Conservation (phyloP, 257 asterid genomes). For the Solanum arcanum region DNA sequence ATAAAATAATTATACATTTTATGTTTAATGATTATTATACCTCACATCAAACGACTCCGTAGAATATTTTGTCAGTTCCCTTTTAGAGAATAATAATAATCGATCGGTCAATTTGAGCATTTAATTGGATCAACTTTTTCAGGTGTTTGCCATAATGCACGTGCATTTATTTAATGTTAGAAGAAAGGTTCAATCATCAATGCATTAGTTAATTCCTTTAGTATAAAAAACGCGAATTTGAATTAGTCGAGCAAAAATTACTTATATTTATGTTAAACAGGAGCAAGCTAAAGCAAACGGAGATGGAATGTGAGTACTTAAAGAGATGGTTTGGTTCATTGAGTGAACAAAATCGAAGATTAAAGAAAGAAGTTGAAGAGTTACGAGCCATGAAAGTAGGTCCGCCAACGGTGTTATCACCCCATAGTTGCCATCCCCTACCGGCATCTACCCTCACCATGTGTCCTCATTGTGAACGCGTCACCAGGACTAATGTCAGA, state of each 20-base stretch:
- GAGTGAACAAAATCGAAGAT: conserved; percentile 50
- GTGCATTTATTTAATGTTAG: not conserved
- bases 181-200: not conserved
- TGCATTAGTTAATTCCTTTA: not conserved
- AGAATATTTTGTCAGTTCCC: too few species aligned
- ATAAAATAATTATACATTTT: too few species aligned
- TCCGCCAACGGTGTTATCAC: conserved; percentile 17
- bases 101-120: not conserved
- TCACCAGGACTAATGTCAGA: conserved; percentile 14
- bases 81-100: too few species aligned
- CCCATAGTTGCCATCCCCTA: conserved; percentile 22
- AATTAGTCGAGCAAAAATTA: not conserved
- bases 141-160: not conserved
- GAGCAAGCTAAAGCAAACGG: conserved; percentile 86
- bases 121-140: not conserved
- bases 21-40: accelerated
- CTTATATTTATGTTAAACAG: conserved; percentile 4
- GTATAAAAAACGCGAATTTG: not conserved
- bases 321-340: conserved; percentile 66
- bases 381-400: conserved; percentile 40
- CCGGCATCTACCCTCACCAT: conserved; percentile 46
- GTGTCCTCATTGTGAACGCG: conserved; percentile 77
- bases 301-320: conserved; percentile 59
- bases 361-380: conserved; percentile 53
- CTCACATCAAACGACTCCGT: not conserved